Conservation (phyloP, 495 filamentous ascomycete genomes). For the Aspergillus mulundensis region DNA sequence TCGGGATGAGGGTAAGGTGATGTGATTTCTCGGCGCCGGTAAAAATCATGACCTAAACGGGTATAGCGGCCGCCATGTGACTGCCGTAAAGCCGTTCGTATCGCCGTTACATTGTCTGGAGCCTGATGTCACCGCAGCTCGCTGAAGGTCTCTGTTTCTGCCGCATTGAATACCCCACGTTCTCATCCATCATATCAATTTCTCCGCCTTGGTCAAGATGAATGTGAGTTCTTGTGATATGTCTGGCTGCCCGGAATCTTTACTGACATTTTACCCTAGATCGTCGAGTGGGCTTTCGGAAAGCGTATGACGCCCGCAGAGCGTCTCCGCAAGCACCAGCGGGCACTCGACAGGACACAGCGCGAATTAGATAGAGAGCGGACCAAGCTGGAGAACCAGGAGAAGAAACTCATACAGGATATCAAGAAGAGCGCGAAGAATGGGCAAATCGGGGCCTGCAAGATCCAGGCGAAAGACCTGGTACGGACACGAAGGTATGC, state of each 20-base stretch:
- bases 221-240: constrained; percentile 47
- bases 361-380: constrained; percentile 92
- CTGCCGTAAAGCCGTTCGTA: constrained; percentile 11
- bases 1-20: constrained; percentile 4
- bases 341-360: constrained; percentile 94
- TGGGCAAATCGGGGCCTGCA: constrained; percentile 91
- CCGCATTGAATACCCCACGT: background rate
- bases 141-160: background rate
- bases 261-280: constrained; percentile 42
- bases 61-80: constrained; percentile 16
- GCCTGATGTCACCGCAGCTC: constrained; percentile 29
- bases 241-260: background rate
- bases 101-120: constrained; percentile 7
- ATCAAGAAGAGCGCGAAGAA: constrained; percentile 98
- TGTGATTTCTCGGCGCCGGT: constrained; percentile 10
- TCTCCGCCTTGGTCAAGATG: constrained; percentile 40
- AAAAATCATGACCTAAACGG: constrained; percentile 14
- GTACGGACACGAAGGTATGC: constrained; percentile 81
- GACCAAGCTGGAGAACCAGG: constrained; percentile 92
- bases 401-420: constrained; percentile 91
- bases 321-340: constrained; percentile 93
- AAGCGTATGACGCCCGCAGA: constrained; percentile 97
- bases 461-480: constrained; percentile 96
- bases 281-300: constrained; percentile 97
- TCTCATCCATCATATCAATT: background rate